Evolutionary conservation across 179 eudicot species (phyloP), one percentile per base, ranked within the genome.

Genomic region (Actinidia polygama): DNA sequence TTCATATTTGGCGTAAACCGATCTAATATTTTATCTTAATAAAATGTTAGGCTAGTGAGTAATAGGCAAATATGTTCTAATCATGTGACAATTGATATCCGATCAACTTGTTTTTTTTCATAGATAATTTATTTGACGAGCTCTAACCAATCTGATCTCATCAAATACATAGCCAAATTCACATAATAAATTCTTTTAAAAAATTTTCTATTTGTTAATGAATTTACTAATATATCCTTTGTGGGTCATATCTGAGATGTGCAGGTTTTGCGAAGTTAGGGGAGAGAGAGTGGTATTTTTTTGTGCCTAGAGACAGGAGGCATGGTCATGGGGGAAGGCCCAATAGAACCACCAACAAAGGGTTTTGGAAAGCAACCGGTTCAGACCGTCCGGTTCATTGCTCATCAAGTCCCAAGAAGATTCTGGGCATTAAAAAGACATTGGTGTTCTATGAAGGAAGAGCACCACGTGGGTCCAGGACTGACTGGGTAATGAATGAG

Each of bases 311-410:
- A 81, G 95, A 94, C 76, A 87, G 91, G 74, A 92, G 86, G 73
- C 91, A 90, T 54, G 89, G 92, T n/a, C 90, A 82, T 75, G 94
- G 95, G 26, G 98, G 98, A 72, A 89, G 98, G 89, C 98, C 97
- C 0, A 95, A 92, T 82, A 84, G 98, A 78, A 94, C 95, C 21
- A 95, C 98, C 0, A 86, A 89, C 70, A 85, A 83, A 47, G 98
- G 98, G 79, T 95, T 91, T 72, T 95, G 98, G 98, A 95, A 95
- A 85, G 98, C 98, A 5, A 95, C 98, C 0, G 98, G 98, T 16
- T 92, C 98, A 0, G 98, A 95, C 82, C 88, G 95, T 5, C 89
- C 85, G 78, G 89, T 95, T 10, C 58, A 88, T 24, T 88, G 85
- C 79, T 70, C 82, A 18, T 90, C 94, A 21, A 89, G 87, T 10